Evolutionary conservation across 768 basidiomycete species (phyloP).

Genomic region (Amyloporia xantha): DNA sequence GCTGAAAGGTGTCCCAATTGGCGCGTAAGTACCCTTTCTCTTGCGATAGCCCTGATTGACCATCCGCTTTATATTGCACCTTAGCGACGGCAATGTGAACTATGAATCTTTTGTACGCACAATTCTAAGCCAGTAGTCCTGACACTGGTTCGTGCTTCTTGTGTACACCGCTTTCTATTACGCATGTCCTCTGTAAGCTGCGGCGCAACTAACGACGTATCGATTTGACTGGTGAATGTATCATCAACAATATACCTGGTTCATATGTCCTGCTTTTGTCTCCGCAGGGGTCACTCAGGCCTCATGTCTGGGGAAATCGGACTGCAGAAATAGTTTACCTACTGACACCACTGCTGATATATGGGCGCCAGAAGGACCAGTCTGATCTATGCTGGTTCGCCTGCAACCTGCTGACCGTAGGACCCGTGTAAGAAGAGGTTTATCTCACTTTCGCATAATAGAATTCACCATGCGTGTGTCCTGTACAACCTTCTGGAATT

Average conservation of each 20-base stretch:
- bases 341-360: too few relatives aligned
- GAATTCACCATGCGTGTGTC: too few relatives aligned
- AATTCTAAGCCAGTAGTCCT: slow-evolving; percentile 71
- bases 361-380: too few relatives aligned
- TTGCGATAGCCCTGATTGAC: not conserved
- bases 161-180: not conserved
- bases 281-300: too few relatives aligned
- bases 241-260: not conserved
- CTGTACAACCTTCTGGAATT: too few relatives aligned
- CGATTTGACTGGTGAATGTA: not conserved
- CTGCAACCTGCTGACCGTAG: too few relatives aligned
- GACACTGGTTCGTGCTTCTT: not conserved
- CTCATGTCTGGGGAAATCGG: too few relatives aligned
- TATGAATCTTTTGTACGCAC: slow-evolving; percentile 96
- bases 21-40: slow-evolving; percentile 49
- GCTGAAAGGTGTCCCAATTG: slow-evolving; percentile 91
- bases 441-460: too few relatives aligned
- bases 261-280: too few relatives aligned
- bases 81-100: slow-evolving; percentile 93
- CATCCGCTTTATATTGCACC: not conserved
- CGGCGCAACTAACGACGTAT: not conserved
- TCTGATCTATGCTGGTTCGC: too few relatives aligned
- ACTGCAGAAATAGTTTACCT: too few relatives aligned
- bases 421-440: too few relatives aligned
- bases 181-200: not conserved